Base-by-base conservation (phyloP, 768 basidiomycete species). In the Psilocybe tampanensis region DNA sequence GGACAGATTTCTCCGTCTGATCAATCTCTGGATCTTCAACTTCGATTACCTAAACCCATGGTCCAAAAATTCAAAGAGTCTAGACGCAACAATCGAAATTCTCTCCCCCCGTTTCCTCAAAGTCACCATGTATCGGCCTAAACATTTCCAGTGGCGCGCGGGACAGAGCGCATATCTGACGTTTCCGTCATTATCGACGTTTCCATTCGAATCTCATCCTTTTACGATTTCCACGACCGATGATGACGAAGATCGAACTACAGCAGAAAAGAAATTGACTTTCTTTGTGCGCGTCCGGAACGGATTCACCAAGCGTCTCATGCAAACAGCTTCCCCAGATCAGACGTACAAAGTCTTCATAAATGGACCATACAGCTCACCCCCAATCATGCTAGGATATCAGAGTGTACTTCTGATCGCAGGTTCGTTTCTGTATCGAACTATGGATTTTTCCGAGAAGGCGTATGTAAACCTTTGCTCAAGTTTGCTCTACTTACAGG, bases 251-350 rank as follows among this genome's bases (percentile, higher is more conserved):
- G n/a, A 44, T 1, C 50, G 4, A 29, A 29, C 55, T 2, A 49
- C 50, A 1, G 56, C 64, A 43, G 65, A 66, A 59, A 77, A 76
- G 55, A 76, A 84, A 23, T 68, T 89, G 15, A 72, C 75, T 1
- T 88, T 90, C 69, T 68, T 90, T 47, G 70, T 89, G 57, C 78
- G 84, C 17, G 84, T 84, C 17, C 73, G 80, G 34, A 70, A 75
- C 17, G 89, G 89, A 0, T 84, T 88, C 65, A 90, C 88, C 3
- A 76, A 74, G 61, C 73, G 77, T 0, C 69, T 86, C 15, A 65
- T 69, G 43, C 64, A 76, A 45, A 67, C 53, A 1, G 78, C 74
- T 2, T 56, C 50, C 4, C 19, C 44, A 1, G 64, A 53, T 17
- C 52, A 21, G 15, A 58, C 44, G 66, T 66, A 17, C 69, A 82